A percentile compares a stretch with the other conserved stretches of the same genome.
phyloP scores from a whole-genome alignment of 257 asterid genomes.

The Solanum virginianum region DNA sequence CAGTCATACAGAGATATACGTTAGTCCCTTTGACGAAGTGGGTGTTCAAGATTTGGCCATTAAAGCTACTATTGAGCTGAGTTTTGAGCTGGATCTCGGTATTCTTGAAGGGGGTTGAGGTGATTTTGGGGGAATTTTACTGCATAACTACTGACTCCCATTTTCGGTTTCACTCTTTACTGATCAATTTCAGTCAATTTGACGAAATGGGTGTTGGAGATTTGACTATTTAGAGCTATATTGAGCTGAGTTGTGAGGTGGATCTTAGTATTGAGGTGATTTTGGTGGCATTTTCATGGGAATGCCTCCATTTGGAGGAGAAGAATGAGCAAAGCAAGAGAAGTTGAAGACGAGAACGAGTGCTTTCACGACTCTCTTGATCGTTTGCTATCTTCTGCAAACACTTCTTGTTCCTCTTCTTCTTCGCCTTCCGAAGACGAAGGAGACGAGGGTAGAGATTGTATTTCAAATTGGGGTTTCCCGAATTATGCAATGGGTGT shows the following conservation, averaged over 20 bases:
- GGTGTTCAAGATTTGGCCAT: neutral
- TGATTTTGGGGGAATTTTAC: neutral
- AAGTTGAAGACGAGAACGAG: neutral
- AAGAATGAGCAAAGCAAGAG: conserved; percentile 49
- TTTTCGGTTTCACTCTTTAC: neutral
- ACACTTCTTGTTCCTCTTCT: conserved; percentile 3
- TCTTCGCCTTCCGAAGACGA: neutral
- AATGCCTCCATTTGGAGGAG: conserved; percentile 22
- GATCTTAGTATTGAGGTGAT: neutral
- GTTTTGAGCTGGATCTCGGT: neutral
- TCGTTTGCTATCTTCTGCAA: conserved; percentile 4
- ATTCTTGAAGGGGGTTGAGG: neutral
- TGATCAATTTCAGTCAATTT: neutral
- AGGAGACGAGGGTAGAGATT: neutral
- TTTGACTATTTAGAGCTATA: neutral
- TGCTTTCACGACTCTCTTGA: conserved; percentile 3
- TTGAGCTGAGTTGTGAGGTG: neutral
- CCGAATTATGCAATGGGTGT: conserved; percentile 19
- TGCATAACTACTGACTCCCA: neutral
- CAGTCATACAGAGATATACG: neutral
- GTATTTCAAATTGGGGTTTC: neutral
- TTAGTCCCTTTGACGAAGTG: neutral
- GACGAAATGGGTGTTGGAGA: neutral
- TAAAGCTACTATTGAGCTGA: neutral
- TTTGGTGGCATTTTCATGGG: conserved; percentile 10